phyloP scores from a whole-genome alignment of 495 filamentous ascomycete genomes.

The Penicillium bialowiezense region DNA sequence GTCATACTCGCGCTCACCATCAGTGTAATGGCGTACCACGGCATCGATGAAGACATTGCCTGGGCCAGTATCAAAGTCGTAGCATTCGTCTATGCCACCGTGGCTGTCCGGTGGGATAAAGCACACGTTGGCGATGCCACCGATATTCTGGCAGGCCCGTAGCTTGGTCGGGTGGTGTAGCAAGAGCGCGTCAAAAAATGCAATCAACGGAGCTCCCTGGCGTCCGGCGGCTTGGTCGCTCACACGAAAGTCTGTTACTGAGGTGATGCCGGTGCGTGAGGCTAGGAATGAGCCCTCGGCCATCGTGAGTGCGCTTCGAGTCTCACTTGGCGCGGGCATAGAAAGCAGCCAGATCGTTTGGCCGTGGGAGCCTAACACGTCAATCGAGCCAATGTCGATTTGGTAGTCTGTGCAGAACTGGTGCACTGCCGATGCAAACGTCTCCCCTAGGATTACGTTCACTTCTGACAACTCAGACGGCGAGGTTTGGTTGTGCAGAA shows the following conservation, averaged over 20 bases:
- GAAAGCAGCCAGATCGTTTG: slow-evolving; percentile 58
- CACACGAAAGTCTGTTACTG: slow-evolving; percentile 45
- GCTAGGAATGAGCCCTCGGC: slow-evolving; percentile 44
- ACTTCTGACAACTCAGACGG: slow-evolving; percentile 53
- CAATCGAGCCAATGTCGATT: slow-evolving; percentile 46
- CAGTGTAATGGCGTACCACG: slow-evolving; percentile 32
- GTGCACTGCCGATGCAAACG: slow-evolving; percentile 47
- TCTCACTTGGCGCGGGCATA: slow-evolving; percentile 50
- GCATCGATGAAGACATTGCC: slow-evolving; percentile 43
- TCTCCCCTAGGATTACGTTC: slow-evolving; percentile 52
- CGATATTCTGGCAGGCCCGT: slow-evolving; percentile 58
- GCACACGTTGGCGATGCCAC: slow-evolving; percentile 58
- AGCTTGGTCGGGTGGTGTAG: slow-evolving; percentile 55
- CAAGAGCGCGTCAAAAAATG: slow-evolving; percentile 48
- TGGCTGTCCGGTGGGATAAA: slow-evolving; percentile 54
- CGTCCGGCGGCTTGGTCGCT: slow-evolving; percentile 45
- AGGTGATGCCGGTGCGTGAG: slow-evolving; percentile 42
- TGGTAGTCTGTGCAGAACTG: slow-evolving; percentile 44
- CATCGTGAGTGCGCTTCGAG: slow-evolving; percentile 46
- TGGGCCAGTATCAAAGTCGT: slow-evolving; percentile 54
- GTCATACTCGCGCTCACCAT: slow-evolving; percentile 33
- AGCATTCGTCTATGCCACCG: slow-evolving; percentile 45
- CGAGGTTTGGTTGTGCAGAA: slow-evolving; percentile 49
- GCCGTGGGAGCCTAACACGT: slow-evolving; percentile 54
- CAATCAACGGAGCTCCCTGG: slow-evolving; percentile 45